Percentiles rank a stretch among this genome's conserved stretches.
Conservation (phyloP, 345 rosid genomes). For the Bruguiera sexangula region DNA sequence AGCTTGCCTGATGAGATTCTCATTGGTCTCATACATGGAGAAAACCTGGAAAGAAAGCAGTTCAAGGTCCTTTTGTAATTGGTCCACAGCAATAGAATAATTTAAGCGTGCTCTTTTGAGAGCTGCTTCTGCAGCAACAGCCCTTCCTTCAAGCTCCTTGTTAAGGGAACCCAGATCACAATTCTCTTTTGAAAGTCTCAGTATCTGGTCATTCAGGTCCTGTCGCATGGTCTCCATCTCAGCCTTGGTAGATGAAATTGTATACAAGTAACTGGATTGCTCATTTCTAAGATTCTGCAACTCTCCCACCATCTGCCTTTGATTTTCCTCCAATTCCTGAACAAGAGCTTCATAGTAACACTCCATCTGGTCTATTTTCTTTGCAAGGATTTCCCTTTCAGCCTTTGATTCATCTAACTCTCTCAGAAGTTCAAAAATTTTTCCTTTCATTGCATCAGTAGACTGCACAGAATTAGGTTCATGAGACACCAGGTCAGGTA, state of each 20-base stretch:
- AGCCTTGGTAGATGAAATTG: slow-evolving; percentile 64
- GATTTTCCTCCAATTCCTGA: slow-evolving; percentile 98
- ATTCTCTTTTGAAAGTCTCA: slow-evolving; percentile 69
- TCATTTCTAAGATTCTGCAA: slow-evolving; percentile 87
- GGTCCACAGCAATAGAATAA: slow-evolving; percentile 89
- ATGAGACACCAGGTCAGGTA: slow-evolving; percentile 56
- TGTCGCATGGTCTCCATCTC: slow-evolving; percentile 78
- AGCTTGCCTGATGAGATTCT: slow-evolving; percentile 85
- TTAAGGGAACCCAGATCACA: slow-evolving; percentile 49
- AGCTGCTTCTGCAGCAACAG: slow-evolving; percentile 74
- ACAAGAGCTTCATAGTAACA: slow-evolving; percentile 91
- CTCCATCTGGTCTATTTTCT: slow-evolving; percentile 99
- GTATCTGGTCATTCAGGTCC: slow-evolving; percentile 55
- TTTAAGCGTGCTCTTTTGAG: slow-evolving; percentile 94
- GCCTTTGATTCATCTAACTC: slow-evolving; percentile 87
- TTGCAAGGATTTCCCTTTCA: slow-evolving; percentile 75
- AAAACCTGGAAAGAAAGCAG: slow-evolving; percentile 84
- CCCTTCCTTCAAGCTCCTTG: slow-evolving; percentile 80
- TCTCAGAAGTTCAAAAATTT: slow-evolving; percentile 75
- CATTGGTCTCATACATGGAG: slow-evolving; percentile 87
- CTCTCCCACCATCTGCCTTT: slow-evolving; percentile 86
- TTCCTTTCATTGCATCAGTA: slow-evolving; percentile 58
- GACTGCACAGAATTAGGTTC: slow-evolving; percentile 54
- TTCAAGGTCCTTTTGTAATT: slow-evolving; percentile 94
- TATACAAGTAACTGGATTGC: slow-evolving; percentile 70